These are phyloP conservation scores for Fraxinus greggii DNA, from an alignment of 305 asterid species.

Conservation along the genomic window DNA sequence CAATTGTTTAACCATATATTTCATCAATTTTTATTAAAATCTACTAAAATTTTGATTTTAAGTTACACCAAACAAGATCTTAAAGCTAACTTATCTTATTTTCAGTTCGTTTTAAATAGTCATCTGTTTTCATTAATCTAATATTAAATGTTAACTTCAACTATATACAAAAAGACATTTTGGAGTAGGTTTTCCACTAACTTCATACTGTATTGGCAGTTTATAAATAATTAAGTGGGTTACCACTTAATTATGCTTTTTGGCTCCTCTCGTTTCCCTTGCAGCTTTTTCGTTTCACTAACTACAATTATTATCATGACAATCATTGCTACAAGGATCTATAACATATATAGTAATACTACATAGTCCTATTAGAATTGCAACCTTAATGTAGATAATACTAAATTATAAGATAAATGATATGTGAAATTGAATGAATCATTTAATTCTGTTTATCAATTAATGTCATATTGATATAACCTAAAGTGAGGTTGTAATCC, in stretches of 20 bases:
- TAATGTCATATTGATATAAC: too few relatives aligned
- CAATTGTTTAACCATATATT: too few relatives aligned
- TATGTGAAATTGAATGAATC: too few relatives aligned
- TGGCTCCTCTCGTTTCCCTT: not conserved
- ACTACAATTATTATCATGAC: not conserved
- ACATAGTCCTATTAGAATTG: too few relatives aligned
- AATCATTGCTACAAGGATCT: not conserved
- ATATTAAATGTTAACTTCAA: not conserved
- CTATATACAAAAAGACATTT: not conserved
- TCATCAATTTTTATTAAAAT: too few relatives aligned
- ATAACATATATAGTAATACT: not conserved
- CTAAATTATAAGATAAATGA: too few relatives aligned
- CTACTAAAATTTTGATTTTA: too few relatives aligned
- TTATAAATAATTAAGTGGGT: not conserved
- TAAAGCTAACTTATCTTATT: not conserved
- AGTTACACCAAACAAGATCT: too few relatives aligned
- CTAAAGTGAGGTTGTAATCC: too few relatives aligned
- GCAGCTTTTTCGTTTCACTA: not conserved
- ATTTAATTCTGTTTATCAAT: too few relatives aligned
- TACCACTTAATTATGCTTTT: not conserved
- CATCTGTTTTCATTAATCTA: not conserved
- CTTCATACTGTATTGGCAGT: not conserved
- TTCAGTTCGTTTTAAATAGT: not conserved
- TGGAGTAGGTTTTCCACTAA: constrained; percentile 19
- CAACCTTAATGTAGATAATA: too few relatives aligned